A percentile compares a stretch with the other conserved stretches of the same genome.
Evolutionary conservation across 306 rosid species (phyloP).

Genomic region (Potentilla sterilis): DNA sequence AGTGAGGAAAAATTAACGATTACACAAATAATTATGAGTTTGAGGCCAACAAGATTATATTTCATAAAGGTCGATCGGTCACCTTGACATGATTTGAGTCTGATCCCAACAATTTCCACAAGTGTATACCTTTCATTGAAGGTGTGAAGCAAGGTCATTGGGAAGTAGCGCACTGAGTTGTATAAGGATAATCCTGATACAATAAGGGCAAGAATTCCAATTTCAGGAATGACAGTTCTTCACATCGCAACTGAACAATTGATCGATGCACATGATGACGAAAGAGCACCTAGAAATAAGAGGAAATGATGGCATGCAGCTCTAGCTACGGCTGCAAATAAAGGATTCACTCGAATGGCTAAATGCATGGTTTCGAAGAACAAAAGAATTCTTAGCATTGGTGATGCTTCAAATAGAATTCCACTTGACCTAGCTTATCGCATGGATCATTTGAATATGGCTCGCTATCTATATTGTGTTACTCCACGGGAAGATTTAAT

Average conservation of each 20-base stretch:
- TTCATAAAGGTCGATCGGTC: not conserved
- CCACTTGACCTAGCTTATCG: not conserved
- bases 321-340: not conserved
- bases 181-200: not conserved
- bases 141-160: not conserved
- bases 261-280: not conserved
- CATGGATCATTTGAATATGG: not conserved
- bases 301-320: not conserved
- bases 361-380: slow-evolving; percentile 5
- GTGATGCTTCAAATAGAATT: not conserved
- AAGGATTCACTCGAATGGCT: not conserved
- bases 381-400: not conserved
- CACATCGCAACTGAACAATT: not conserved
- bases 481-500: not conserved
- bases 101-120: not conserved
- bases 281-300: not conserved
- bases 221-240: not conserved
- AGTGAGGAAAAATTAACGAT: no score
- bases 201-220: not conserved
- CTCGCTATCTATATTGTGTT: slow-evolving; percentile 3
- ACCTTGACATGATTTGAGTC: not conserved
- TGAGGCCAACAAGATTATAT: not conserved
- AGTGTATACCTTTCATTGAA: not conserved
- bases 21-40: no score
- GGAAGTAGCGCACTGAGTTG: not conserved